A percentile compares a stretch with the other conserved stretches of the same genome.
Evolutionary conservation across 257 asterid genomes (phyloP).

Genomic region (Solanum chiquidenum): DNA sequence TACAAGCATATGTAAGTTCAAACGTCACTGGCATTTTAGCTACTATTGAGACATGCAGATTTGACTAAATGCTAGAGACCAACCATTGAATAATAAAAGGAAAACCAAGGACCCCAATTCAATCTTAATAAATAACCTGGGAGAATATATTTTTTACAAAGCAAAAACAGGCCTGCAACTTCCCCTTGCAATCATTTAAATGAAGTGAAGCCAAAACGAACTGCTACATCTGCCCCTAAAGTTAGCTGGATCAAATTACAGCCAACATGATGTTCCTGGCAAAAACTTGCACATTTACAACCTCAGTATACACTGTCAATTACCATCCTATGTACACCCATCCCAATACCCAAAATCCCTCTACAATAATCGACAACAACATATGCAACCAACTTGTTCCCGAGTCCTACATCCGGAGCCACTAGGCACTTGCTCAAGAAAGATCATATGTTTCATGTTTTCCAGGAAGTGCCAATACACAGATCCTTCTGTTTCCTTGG

Average conservation of each 20-base stretch:
- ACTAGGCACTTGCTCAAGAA: not conserved
- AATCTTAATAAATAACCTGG: constrained; percentile 8
- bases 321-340: constrained; percentile 18
- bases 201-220: constrained; percentile 6
- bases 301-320: constrained; percentile 5
- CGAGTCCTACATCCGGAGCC: not conserved
- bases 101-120: not conserved
- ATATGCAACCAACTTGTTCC: not conserved
- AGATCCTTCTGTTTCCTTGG: not conserved
- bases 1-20: not conserved
- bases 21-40: not conserved
- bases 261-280: constrained; percentile 1
- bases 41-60: not conserved
- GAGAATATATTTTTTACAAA: not conserved
- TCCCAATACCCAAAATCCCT: not conserved
- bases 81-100: not conserved
- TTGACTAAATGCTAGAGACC: not conserved
- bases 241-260: constrained; percentile 1
- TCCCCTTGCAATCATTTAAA: constrained; percentile 2
- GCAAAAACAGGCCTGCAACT: not conserved
- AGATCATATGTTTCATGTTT: not conserved
- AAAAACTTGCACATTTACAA: constrained; percentile 22
- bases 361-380: not conserved
- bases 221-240: not conserved
- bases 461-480: not conserved